phyloP scores from a whole-genome alignment of 73 alveolate species.

The Effrenium voratum region DNA sequence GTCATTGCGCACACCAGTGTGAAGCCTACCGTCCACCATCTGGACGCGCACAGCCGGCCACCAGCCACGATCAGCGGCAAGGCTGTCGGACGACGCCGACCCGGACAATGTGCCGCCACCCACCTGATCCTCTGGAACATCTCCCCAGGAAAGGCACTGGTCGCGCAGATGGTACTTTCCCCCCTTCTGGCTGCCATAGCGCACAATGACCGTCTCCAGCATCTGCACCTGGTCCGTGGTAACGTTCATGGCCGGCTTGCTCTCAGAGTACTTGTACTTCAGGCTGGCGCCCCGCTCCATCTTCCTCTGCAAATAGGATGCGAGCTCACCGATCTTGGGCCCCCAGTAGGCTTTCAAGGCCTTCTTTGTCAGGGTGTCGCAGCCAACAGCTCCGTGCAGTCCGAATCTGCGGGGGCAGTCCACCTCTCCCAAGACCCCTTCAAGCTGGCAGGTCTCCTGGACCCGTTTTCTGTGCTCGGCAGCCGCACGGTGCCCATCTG shows the following conservation, averaged over 20 bases:
- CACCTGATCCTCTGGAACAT: neutral
- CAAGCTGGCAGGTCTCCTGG: neutral
- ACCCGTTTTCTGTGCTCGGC: neutral
- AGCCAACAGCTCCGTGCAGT: neutral
- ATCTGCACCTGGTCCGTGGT: neutral
- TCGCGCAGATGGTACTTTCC: neutral
- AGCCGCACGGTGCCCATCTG: neutral
- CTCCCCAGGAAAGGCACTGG: neutral
- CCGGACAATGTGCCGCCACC: no score
- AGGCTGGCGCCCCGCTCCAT: neutral
- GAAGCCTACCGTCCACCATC: neutral
- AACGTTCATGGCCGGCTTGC: neutral
- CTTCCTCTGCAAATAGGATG: neutral
- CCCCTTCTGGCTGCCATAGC: no score
- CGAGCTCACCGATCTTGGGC: neutral
- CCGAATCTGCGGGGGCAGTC: neutral
- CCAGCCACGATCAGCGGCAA: neutral
- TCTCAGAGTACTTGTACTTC: neutral
- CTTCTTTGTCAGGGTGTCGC: neutral
- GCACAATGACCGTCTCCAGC: no score
- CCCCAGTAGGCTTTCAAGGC: neutral
- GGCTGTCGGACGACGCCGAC: neutral
- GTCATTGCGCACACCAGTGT: neutral
- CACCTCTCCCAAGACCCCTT: neutral
- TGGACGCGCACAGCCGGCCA: conserved; percentile 11